Evolutionary conservation across 805 yeast genomes (phyloP).

Genomic region (Candida taoyuanica): DNA sequence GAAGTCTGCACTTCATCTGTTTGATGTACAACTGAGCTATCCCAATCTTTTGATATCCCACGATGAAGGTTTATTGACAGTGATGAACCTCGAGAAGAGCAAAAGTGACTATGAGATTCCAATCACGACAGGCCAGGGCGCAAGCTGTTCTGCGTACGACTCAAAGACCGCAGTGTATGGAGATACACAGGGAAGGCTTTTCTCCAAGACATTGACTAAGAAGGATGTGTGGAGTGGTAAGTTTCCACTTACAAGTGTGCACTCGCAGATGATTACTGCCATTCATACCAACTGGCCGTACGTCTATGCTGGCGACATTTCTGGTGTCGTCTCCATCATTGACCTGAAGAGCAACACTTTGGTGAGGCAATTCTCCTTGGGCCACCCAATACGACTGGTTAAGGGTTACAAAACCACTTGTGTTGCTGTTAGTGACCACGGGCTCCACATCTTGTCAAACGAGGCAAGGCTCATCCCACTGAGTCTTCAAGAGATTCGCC

Average conservation of each 20-base stretch:
- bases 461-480: constrained; percentile 3
- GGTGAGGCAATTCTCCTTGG: constrained; percentile 7
- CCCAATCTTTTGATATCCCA: constrained; percentile 17
- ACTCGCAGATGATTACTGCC: constrained; percentile 13
- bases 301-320: constrained; percentile 22
- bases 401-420: constrained; percentile 11
- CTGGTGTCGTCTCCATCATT: constrained; percentile 16
- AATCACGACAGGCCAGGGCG: constrained; percentile 17
- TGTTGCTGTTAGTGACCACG: constrained; percentile 8
- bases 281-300: constrained; percentile 15
- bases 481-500: background rate
- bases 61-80: constrained; percentile 17
- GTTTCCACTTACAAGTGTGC: constrained; percentile 7
- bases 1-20: constrained; percentile 8
- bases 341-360: constrained; percentile 15
- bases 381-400: constrained; percentile 7
- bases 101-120: constrained; percentile 19
- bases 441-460: constrained; percentile 9
- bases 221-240: constrained; percentile 16
- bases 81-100: constrained; percentile 13
- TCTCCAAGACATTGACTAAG: constrained; percentile 12
- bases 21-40: constrained; percentile 13
- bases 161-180: constrained; percentile 19
- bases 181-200: constrained; percentile 17
- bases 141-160: constrained; percentile 15